These are phyloP conservation scores for Coemansia sp. DNA, from an alignment of 192 early-diverging fungal species.

Conservation along the genomic window DNA sequence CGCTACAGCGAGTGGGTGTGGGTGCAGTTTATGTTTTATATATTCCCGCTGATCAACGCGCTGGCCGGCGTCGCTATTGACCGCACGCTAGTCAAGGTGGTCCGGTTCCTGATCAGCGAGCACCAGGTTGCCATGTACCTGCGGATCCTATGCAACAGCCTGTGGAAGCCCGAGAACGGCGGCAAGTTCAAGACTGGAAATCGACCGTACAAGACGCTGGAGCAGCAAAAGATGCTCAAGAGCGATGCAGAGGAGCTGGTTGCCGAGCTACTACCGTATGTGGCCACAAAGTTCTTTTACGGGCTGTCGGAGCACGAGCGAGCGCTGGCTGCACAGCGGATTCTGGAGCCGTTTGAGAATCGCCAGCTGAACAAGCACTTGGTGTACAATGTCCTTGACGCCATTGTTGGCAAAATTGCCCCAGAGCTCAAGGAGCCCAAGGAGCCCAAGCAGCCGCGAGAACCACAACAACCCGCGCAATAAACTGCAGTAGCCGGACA, in stretches of 20 bases:
- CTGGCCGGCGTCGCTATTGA: slow-evolving; percentile 47
- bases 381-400: slow-evolving; percentile 45
- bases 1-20: slow-evolving; percentile 52
- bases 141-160: slow-evolving; percentile 20
- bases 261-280: slow-evolving; percentile 44
- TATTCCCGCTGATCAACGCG: slow-evolving; percentile 48
- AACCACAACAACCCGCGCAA: slow-evolving; percentile 2
- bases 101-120: slow-evolving; percentile 36
- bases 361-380: slow-evolving; percentile 52
- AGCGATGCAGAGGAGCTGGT: slow-evolving; percentile 41
- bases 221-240: slow-evolving; percentile 43
- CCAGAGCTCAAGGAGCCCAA: slow-evolving; percentile 33
- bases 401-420: slow-evolving; percentile 48
- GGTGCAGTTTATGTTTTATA: slow-evolving; percentile 51
- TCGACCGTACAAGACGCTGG: slow-evolving; percentile 48
- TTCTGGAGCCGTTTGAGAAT: slow-evolving; percentile 52
- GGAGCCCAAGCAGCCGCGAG: slow-evolving; percentile 3
- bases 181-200: slow-evolving; percentile 29
- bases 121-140: slow-evolving; percentile 43
- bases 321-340: slow-evolving; percentile 34
- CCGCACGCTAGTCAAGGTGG: slow-evolving; percentile 42
- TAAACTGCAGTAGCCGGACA: neutral
- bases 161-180: slow-evolving; percentile 47
- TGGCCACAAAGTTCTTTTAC: slow-evolving; percentile 44
- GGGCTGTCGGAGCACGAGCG: slow-evolving; percentile 35